Evolutionary conservation across 176 grass and related monocot genomes (phyloP), one percentile per base, ranked within the genome.

Genomic region (Otatea glauca): DNA sequence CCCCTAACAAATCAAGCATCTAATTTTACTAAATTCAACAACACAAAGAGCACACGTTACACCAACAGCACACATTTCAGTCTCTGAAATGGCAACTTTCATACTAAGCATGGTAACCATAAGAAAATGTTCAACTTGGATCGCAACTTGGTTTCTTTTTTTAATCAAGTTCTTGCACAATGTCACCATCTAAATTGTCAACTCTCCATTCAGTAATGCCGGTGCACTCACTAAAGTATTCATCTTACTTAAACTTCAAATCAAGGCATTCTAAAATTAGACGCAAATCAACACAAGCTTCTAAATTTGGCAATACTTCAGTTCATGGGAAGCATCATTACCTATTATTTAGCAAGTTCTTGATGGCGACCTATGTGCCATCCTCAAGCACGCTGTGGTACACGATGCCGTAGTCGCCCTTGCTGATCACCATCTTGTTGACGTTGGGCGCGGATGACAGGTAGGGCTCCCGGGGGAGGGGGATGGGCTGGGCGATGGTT

Each of bases 151-250:
- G 58, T 45, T 12, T 21, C 7, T 49, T 75, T 56, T 81, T 6
- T 6, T 35, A 35, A 34, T 7, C 50, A 15, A 32, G 65, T 75
- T 77, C 41, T 81, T 75, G 50, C 71, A 68, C 48, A 55, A 72
- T 81, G 76, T 84, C 90, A 82, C 21, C 20, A 72, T 85, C 69
- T 72, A 29, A 81, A 64, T 80, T 88, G 85, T 79, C 81, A 62
- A n/a, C n/a, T 84, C 70, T 84, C 16, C 69, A 74, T 84, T 84
- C 51, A 86, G 51, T 63, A 61, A 72, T 47, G 48, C 14, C 43
- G 18, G 61, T 80, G 60, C 75, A 21, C 9, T 80, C 54, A 47
- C 65, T 58, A 72, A 76, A 85, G 7, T 82, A 58, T 42, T 48
- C 58, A 80, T 74, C 67, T 86, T 82, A 75, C 50, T 85, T 88